Conservation (phyloP, 345 rosid genomes). For the Lepidium aucheri region DNA sequence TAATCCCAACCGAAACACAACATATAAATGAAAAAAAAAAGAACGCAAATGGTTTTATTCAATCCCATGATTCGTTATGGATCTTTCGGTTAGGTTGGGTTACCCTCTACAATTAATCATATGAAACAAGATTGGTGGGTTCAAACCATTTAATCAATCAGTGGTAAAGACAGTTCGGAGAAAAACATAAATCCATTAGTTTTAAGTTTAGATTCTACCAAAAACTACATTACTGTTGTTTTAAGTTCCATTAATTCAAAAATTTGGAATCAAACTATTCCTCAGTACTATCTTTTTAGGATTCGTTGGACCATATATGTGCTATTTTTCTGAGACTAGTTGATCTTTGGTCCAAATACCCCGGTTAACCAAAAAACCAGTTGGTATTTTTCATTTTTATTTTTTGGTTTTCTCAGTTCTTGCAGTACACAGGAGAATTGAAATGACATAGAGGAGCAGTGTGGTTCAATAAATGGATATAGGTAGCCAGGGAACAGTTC, state of each 20-base stretch:
- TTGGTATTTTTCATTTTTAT: neutral
- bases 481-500: neutral
- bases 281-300: no score
- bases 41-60: neutral
- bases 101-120: neutral
- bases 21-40: neutral
- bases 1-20: slow-evolving; percentile 13
- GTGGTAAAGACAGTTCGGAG: no score
- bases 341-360: no score
- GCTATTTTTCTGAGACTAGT: no score
- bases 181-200: no score
- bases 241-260: no score
- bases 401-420: neutral
- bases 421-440: neutral
- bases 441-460: neutral
- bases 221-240: no score
- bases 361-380: neutral
- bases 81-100: neutral
- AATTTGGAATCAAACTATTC: no score
- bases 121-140: no score
- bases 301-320: no score
- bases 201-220: no score
- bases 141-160: no score
- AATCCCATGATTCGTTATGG: neutral
- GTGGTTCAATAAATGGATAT: slow-evolving; percentile 10